Evolutionary conservation across 202 grass and related monocot genomes (phyloP).

Genomic region (Digitaria exilis): DNA sequence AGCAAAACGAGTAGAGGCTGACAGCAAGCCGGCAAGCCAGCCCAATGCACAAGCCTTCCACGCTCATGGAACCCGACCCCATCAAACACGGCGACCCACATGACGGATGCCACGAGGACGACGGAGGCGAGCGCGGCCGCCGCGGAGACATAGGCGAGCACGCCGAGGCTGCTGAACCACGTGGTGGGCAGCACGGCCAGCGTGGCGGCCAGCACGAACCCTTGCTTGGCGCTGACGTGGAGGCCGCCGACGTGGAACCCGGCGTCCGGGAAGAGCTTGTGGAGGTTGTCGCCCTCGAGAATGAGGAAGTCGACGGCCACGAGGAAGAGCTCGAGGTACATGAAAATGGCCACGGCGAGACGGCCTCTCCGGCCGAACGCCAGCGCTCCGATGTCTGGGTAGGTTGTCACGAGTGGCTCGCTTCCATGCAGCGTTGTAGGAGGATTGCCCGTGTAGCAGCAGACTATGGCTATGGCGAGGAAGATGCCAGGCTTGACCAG

Average conservation of each 20-base stretch:
- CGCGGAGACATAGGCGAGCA: constrained; percentile 59
- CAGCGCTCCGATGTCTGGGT: constrained; percentile 58
- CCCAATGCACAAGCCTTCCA: constrained; percentile 43
- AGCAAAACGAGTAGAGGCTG: constrained; percentile 64
- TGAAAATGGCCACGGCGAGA: constrained; percentile 38
- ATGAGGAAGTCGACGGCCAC: constrained; percentile 61
- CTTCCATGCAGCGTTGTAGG: constrained; percentile 59
- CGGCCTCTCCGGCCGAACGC: constrained; percentile 47
- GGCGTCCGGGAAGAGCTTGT: constrained; percentile 50
- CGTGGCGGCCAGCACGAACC: constrained; percentile 50
- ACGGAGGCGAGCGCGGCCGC: constrained; percentile 50
- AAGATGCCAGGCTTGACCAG: constrained; percentile 61
- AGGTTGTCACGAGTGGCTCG: constrained; percentile 43
- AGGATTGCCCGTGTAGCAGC: constrained; percentile 66
- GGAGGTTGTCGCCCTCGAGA: constrained; percentile 66
- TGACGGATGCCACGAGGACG: constrained; percentile 44
- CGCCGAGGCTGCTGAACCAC: constrained; percentile 57
- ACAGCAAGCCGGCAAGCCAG: constrained; percentile 49
- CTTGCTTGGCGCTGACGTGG: constrained; percentile 42
- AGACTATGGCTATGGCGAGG: constrained; percentile 30
- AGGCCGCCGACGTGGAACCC: constrained; percentile 28
- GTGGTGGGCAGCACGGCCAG: constrained; percentile 57
- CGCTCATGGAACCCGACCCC: constrained; percentile 58
- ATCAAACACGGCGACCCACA: constrained; percentile 48
- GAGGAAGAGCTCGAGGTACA: constrained; percentile 75